phyloP scores from a whole-genome alignment of 768 basidiomycete species.

The Leucocoprinus sp. region DNA sequence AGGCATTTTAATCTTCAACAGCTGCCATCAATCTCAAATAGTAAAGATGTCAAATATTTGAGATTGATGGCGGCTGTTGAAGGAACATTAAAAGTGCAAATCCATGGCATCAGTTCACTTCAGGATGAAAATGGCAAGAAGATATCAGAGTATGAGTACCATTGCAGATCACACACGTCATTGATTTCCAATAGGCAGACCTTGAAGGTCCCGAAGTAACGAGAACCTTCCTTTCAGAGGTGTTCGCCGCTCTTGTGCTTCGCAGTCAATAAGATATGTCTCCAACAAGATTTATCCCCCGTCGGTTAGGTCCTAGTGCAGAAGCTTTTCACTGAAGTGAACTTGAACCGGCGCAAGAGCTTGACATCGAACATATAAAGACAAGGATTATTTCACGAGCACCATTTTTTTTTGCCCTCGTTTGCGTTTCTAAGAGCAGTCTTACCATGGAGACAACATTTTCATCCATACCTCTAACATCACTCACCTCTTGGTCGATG shows the following conservation, averaged over 20 bases:
- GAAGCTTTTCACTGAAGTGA: background rate
- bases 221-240: background rate
- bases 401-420: background rate
- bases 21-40: too few relatives aligned
- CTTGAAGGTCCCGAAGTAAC: background rate
- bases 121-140: background rate
- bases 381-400: background rate
- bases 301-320: background rate
- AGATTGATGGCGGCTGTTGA: background rate
- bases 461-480: constrained; percentile 4
- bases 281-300: constrained; percentile 8
- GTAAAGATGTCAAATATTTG: background rate
- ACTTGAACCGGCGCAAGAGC: background rate
- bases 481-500: constrained; percentile 12
- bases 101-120: background rate
- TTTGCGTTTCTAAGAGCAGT: background rate
- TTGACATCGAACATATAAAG: background rate
- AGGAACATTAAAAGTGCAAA: background rate
- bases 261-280: constrained; percentile 4
- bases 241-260: background rate
- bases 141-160: background rate
- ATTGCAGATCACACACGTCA: constrained; percentile 4
- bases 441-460: constrained; percentile 2
- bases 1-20: too few relatives aligned
- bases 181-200: background rate